These are phyloP conservation scores for Aspergillus quadricinctus DNA, from an alignment of 2,329 filamentous ascomycete species.

Conservation along the genomic window DNA sequence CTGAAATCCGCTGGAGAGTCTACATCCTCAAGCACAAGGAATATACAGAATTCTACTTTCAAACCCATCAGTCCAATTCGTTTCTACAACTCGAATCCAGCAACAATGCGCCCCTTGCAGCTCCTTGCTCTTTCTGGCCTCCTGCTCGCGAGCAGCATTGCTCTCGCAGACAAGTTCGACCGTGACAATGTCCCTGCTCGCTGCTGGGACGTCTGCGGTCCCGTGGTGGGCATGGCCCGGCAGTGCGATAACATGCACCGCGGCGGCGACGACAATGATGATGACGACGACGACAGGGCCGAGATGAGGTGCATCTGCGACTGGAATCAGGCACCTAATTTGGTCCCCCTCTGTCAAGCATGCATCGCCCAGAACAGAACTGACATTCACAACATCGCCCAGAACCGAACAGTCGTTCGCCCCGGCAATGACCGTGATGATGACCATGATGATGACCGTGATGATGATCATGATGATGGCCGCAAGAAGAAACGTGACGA, in stretches of 20 bases:
- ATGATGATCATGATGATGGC: slow-evolving; percentile 9
- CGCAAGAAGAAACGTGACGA: slow-evolving; percentile 20
- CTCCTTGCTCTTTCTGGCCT: slow-evolving; percentile 22
- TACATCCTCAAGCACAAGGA: neutral
- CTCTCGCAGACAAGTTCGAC: slow-evolving; percentile 23
- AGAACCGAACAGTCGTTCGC: neutral
- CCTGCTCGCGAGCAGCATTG: slow-evolving; percentile 19
- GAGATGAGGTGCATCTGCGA: slow-evolving; percentile 27
- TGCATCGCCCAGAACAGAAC: slow-evolving; percentile 26
- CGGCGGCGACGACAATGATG: slow-evolving; percentile 14
- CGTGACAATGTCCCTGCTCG: slow-evolving; percentile 24
- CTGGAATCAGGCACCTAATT: slow-evolving; percentile 20
- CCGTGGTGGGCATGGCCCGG: slow-evolving; percentile 20
- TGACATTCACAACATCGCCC: slow-evolving; percentile 5
- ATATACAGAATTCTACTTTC: neutral
- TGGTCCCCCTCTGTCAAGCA: slow-evolving; percentile 29
- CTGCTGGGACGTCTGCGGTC: slow-evolving; percentile 24
- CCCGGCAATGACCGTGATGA: slow-evolving; percentile 3
- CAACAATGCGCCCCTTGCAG: slow-evolving; percentile 20
- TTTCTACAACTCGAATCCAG: neutral
- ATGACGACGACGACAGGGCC: slow-evolving; percentile 17
- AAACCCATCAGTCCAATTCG: neutral
- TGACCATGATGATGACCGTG: slow-evolving; percentile 5
- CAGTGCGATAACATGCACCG: slow-evolving; percentile 21
- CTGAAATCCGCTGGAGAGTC: neutral